Conservation (phyloP, 2,329 filamentous ascomycete species). For the Hirsutella minnesotensis region DNA sequence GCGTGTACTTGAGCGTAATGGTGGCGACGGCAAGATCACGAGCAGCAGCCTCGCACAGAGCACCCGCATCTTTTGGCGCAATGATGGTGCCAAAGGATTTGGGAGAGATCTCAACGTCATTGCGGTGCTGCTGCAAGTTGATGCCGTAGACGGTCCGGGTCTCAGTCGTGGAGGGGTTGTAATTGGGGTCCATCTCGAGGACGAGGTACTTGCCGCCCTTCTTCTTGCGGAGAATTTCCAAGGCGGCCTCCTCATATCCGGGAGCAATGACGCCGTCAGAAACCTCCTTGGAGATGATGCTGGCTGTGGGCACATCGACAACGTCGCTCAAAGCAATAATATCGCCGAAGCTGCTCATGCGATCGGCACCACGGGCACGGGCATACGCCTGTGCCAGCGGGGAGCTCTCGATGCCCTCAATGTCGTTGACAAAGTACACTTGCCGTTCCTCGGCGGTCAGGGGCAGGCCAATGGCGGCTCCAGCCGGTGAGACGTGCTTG, state of each 20-base stretch:
- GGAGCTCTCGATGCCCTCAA: conserved; percentile 77
- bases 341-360: conserved; percentile 98
- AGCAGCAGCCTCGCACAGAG: conserved; percentile 68
- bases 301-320: conserved; percentile 85
- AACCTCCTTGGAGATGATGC: conserved; percentile 96
- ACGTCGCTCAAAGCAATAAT: conserved; percentile 86
- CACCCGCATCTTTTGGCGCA: conserved; percentile 65
- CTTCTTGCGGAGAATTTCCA: conserved; percentile 92
- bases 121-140: conserved; percentile 79
- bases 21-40: conserved; percentile 90
- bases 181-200: conserved; percentile 84
- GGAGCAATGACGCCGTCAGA: conserved; percentile 95
- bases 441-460: conserved; percentile 81
- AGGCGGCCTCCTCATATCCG: conserved; percentile 70
- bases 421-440: conserved; percentile 97
- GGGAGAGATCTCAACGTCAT: conserved; percentile 78
- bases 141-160: conserved; percentile 83
- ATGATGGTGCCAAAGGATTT: conserved; percentile 77
- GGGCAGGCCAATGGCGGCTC: conserved; percentile 85
- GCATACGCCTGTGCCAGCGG: conserved; percentile 88
- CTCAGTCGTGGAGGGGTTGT: conserved; percentile 70
- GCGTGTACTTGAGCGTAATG: conserved; percentile 95
- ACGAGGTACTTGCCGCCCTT: conserved; percentile 96
- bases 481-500: conserved; percentile 97
- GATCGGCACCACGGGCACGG: conserved; percentile 86